Evolutionary conservation across 805 yeast species (phyloP), one percentile per base, ranked within the genome.

Genomic region (Zygoascus flipseniorum): DNA sequence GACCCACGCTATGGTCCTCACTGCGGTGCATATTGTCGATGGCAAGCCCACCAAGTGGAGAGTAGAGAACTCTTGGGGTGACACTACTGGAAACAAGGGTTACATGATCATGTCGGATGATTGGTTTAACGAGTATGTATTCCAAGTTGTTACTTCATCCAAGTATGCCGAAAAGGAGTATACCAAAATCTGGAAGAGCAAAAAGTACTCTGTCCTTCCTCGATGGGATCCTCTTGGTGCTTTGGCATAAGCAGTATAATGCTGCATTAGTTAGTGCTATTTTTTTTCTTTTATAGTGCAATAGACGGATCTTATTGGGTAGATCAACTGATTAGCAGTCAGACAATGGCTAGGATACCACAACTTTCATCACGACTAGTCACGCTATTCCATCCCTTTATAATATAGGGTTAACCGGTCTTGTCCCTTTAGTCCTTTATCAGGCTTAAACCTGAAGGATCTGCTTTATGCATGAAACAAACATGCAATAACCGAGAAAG

Each of bases 1-100:
- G 95, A 88, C 95, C 16, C 96, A 88, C 64, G 96, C 96, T 28
- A 88, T 88, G 96, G 77, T 83, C 23, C 79, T 88, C 62, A 83
- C 89, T 14, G 96, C 83, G 35, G 92, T 86, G 47, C 90, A 88
- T 67, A 70, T 88, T 41, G 89, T 84, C 58, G 80, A 67, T 20
- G 84, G 83, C 6, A 72, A 75, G 55, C 87, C 89, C 26, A 70
- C 78, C 28, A 75, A 88, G 58, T 85, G 86, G 76, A 75, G 83
- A 62, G 89, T 85, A 43, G 89, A 84, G 67, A 85, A 85, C 70
- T 82, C 88, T 10, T 85, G 89, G 89, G 88, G 89, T 58, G 76
- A 78, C 53, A 83, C 79, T 54, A 69, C 77, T 14, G 90, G 90
- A 53, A 71, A 72, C 48, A 82, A 83, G 55, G 90, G 90, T 2